Percentiles rank a stretch among this genome's conserved stretches.
Conservation (phyloP, 805 yeast genomes). For the Peterozyma toletana region DNA sequence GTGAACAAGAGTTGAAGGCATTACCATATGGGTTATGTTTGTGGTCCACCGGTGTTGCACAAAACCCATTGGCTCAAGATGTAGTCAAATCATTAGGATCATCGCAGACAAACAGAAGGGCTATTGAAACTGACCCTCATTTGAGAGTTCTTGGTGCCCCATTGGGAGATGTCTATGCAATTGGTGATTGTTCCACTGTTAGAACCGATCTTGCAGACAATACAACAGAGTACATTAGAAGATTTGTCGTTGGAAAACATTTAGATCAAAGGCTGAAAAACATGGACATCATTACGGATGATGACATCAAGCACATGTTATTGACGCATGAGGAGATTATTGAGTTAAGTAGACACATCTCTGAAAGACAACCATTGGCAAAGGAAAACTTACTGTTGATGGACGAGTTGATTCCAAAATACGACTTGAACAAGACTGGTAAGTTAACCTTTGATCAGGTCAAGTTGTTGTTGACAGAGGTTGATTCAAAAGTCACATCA, state of each 20-base stretch:
- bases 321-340: constrained; percentile 41
- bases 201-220: constrained; percentile 53
- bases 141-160: constrained; percentile 65
- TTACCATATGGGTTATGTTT: constrained; percentile 63
- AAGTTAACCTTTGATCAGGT: constrained; percentile 47
- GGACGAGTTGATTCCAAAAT: constrained; percentile 44
- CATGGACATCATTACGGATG: constrained; percentile 33
- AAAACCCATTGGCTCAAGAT: constrained; percentile 51
- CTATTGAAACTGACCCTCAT: constrained; percentile 74
- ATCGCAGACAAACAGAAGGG: constrained; percentile 54
- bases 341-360: constrained; percentile 39
- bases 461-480: constrained; percentile 39
- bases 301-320: constrained; percentile 41
- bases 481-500: constrained; percentile 58
- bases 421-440: constrained; percentile 40
- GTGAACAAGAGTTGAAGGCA: constrained; percentile 31
- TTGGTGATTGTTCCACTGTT: constrained; percentile 67
- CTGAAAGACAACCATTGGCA: constrained; percentile 49
- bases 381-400: constrained; percentile 45
- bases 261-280: constrained; percentile 23
- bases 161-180: constrained; percentile 59
- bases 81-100: constrained; percentile 40
- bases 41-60: constrained; percentile 76
- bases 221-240: constrained; percentile 42
- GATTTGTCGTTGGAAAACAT: constrained; percentile 35